Conservation (phyloP, 495 filamentous ascomycete species). For the Penicillium lagena region DNA sequence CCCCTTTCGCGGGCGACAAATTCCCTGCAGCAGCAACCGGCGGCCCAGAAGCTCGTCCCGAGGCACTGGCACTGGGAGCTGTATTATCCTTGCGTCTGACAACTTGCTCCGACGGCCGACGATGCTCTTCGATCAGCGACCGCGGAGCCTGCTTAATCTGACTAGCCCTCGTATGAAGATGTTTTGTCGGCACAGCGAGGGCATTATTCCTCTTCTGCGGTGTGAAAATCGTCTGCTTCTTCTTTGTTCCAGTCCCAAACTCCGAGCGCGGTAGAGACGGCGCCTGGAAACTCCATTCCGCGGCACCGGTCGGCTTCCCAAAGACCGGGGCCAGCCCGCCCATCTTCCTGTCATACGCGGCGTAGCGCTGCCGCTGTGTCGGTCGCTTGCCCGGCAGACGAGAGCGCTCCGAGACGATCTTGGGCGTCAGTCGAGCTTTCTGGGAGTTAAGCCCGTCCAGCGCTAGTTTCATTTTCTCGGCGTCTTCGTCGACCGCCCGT, state of each 20-base stretch:
- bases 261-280: neutral
- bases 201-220: slow-evolving; percentile 27
- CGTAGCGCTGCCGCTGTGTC: slow-evolving; percentile 18
- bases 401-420: slow-evolving; percentile 31
- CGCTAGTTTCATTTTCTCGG: slow-evolving; percentile 40
- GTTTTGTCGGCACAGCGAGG: slow-evolving; percentile 33
- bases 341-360: slow-evolving; percentile 19
- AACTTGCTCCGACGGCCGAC: slow-evolving; percentile 18
- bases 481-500: slow-evolving; percentile 41
- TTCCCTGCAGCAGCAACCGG: too few species aligned
- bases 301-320: neutral
- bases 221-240: slow-evolving; percentile 32
- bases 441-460: slow-evolving; percentile 45
- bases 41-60: too few species aligned
- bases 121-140: slow-evolving; percentile 37
- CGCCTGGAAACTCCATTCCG: too few species aligned
- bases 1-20: too few species aligned
- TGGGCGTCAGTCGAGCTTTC: slow-evolving; percentile 38
- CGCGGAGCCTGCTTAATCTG: slow-evolving; percentile 34
- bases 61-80: too few species aligned
- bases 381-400: slow-evolving; percentile 20
- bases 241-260: slow-evolving; percentile 11
- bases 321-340: slow-evolving; percentile 16
- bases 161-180: slow-evolving; percentile 29
- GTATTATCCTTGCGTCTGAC: too few species aligned